Base-by-base conservation (phyloP, 2,329 filamentous ascomycete species). In the Neocucurbitaria cava region DNA sequence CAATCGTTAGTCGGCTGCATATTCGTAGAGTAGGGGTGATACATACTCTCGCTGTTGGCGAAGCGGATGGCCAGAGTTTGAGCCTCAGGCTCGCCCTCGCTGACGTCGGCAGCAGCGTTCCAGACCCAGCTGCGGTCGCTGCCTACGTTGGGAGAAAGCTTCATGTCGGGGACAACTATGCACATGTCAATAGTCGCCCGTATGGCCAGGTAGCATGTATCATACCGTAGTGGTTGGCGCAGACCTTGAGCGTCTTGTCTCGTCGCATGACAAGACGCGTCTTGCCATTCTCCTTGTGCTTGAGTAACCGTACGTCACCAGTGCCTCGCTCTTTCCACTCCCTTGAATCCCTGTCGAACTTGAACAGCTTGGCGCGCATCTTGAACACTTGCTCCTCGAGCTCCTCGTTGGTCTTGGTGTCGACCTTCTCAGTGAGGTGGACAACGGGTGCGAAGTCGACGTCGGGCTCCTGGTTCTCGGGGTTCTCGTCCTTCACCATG, bases 311-410 rank as follows among this genome's bases (percentile, higher is more conserved):
- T 62, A 98, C 93, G 72, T 98, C 94, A 71, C 95, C 95, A 64
- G 95, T 98, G 64, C 95, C 95, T 76, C 95, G 90, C 87, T 99
- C 95, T 86, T 98, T 99, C 95, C 95, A 99, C 83, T 98, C 95
- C 78, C 89, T 89, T 69, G 85, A 87, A 49, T 96, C 92, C 69
- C 90, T 87, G 80, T 96, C 89, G 78, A 98, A 99, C 83, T 93
- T 94, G 89, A 99, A 99, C 65, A 99, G 89, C 87, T 99, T 99
- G 75, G 95, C 95, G 72, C 95, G 91, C 94, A 98, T 97, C 89
- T 98, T 98, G 88, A 98, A 99, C 35, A 87, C 84, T 83, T 96
- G 91, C 83, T 98, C 93, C 84, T 99, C 95, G 41, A 89, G 87
- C 84, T 99, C 95, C 81, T 99, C 95, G 82, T 97, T 96, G 79